Base-by-base conservation (phyloP, 352 stramenopile genomes). In the Globisporangium rhizosaccharum region DNA sequence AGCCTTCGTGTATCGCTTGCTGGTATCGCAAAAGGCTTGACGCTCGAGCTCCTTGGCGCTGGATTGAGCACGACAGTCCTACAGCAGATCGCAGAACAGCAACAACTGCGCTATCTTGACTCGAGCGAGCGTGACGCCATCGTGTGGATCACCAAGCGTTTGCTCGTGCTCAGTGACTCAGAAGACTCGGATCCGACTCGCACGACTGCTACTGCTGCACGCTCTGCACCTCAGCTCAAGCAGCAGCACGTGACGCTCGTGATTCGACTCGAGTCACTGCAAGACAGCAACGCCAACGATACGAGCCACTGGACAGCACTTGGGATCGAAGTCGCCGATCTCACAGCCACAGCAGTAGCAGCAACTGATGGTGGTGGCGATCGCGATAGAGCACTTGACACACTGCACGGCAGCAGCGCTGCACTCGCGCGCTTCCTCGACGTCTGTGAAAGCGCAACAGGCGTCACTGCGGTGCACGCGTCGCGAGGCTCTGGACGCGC, bases 291-390 rank as follows among this genome's bases (percentile, higher is more conserved):
- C 98, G 98, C 64, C 80, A 98, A 60, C 85, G 94, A n/a, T 10
- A 20, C 2, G 56, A 70, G 55, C 41, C 46, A 65, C 33, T 98
- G 98, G 68, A 70, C 81, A 17, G 63, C 73, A 9, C 76, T 68
- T 4, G 95, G 94, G 14, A 97, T 98, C 58, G 58, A 90, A 18
- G 88, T 98, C 66, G 70, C 92, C 14, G 85, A 98, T 37, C 77
- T 98, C 33, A 96, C 92, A 47, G 96, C 39, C 14, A 2, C 53
- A 10, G 90, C 66, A 47, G 3, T 20, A 52, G 25, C 36, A 56
- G n/a, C 3, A 89, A 64, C 65, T 86, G 2, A 89, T 97, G 73
- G 88, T 83, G 18, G 74, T 57, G 4, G 17, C 30, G 3, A n/a
- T n/a, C n/a, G n/a, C n/a, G n/a, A n/a, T n/a, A n/a, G n/a, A n/a